Base-by-base conservation (phyloP, 352 stramenopile genomes). In the Phytophthora constricta region DNA sequence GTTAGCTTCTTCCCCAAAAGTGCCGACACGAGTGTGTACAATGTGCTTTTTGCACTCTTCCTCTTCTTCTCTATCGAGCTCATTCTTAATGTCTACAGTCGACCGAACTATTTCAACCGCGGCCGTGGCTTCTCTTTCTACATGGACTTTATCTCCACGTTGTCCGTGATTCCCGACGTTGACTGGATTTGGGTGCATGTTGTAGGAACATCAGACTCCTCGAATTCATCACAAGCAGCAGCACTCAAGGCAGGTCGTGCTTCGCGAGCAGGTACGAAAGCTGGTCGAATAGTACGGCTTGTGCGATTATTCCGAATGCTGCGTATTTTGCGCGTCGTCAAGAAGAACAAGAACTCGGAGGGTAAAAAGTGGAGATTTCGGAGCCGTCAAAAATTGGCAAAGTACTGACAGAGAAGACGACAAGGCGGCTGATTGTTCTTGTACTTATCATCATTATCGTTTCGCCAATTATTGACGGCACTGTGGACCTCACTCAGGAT, bases 351-450 rank as follows among this genome's bases (percentile, higher is more conserved):
- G 56, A 80, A 80, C 20, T 71, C 59, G 5, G 78, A 91, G 5
- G 57, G 60, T 0, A 87, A 91, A 79, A 64, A 13, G 57, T 93
- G 17, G 64, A 90, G 52, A 89, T 96, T 54, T 92, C 85, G 0
- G 88, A 97, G 65, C 90, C 90, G 16, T 97, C 87, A 28, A 98
- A 98, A 69, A 94, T 99, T 50, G 96, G 96, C 46, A 96, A 97
- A 59, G 92, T 98, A 61, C 67, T 99, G 42, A 98, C 94, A 7
- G 95, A 98, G 58, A 97, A 97, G 51, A 98, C 96, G 9, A 98
- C 95, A 20, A 80, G 92, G 9, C 79, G 89, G 33, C 68, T 98
- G 23, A 98, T 98, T 53, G 77, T 98, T 25, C 79, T 97, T 0
- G 88, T 97, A 60, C 76, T 97, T 1, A 55, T 91, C 4, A 96